phyloP scores from a whole-genome alignment of 2,329 filamentous ascomycete species.

The Orbilia ellipsospora region DNA sequence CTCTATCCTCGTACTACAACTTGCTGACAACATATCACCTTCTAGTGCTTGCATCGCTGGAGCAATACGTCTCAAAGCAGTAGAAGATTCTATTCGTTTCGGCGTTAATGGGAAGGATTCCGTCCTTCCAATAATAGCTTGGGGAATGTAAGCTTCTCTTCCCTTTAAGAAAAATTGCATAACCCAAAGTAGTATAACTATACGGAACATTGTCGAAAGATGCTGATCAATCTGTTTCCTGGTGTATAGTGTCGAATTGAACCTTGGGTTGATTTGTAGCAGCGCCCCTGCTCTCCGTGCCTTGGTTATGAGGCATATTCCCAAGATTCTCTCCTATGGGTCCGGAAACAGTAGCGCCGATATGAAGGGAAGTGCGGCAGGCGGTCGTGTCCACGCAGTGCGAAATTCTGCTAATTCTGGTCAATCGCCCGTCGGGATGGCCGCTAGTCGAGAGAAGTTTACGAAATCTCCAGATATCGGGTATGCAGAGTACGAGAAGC shows the following conservation, averaged over 20 bases:
- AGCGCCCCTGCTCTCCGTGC: conserved; percentile 44
- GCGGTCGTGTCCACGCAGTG: conserved; percentile 1
- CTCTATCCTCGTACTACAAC: not conserved
- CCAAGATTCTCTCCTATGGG: conserved; percentile 33
- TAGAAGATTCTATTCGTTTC: conserved; percentile 34
- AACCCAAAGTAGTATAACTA: not conserved
- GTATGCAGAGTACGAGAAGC: conserved; percentile 24
- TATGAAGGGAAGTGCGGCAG: not conserved
- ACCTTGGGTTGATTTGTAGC: conserved; percentile 40
- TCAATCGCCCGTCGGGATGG: not conserved
- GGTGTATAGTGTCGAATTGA: conserved; percentile 22
- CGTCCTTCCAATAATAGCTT: conserved; percentile 46
- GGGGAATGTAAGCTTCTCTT: conserved; percentile 30
- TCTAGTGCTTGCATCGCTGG: conserved; percentile 38
- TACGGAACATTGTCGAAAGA: not conserved
- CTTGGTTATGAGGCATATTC: conserved; percentile 37
- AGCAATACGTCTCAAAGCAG: conserved; percentile 30
- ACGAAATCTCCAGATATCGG: conserved; percentile 22
- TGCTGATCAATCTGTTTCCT: not conserved
- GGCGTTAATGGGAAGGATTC: conserved; percentile 36
- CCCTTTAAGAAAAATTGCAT: not conserved
- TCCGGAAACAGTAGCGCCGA: conserved; percentile 12
- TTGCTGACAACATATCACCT: not conserved
- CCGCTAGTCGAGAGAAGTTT: conserved; percentile 6
- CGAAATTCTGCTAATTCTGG: not conserved